Base-by-base conservation (phyloP, 1,139 yeast species). In the Suhomyces ambrosiae region DNA sequence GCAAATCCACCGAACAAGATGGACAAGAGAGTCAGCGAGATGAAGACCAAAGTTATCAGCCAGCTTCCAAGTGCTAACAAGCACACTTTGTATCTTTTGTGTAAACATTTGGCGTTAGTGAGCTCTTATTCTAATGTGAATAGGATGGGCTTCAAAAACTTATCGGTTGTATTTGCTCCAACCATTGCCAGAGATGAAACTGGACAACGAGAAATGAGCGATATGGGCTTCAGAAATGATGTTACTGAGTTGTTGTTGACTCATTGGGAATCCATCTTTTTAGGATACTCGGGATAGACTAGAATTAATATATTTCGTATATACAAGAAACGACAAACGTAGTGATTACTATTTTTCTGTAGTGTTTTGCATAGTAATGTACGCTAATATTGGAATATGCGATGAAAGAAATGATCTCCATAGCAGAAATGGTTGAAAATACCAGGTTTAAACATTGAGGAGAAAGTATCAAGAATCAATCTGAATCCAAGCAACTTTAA, bases 91-190 rank as follows among this genome's bases (percentile, higher is more conserved):
- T 66, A 63, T 37, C 51, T 64, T 30, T 63, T 92, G 25, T 68
- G 86, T 40, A 66, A 68, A 39, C 98, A 92, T 64, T 68, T 92
- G 47, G 68, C 74, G 31, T 63, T 74, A 44, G 77, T 86, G 21
- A 73, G 74, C 36, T 60, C 66, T 7, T 65, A 69, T 54, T 68
- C 75, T 28, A 58, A 61, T 12, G 57, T 63, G 27, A 86, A 85
- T 53, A 71, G 86, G 58, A 92, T 92, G 99, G 86, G 79, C 22
- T 68, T 77, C 48, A 80, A 82, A 58, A 89, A 94, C 53, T 63
- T 94, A 41, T 85, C 96, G 1, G 92, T 94, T 34, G 96, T 92
- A 12, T 92, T 92, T 71, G 96, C 97, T 0, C 98, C 99, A 2
- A 89, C 97, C 3, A 67, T 92, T 35, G 86, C 89, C 0, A 71